These are phyloP conservation scores for Penicillium robsamsonii DNA, from an alignment of 495 filamentous ascomycete species.

Conservation along the genomic window DNA sequence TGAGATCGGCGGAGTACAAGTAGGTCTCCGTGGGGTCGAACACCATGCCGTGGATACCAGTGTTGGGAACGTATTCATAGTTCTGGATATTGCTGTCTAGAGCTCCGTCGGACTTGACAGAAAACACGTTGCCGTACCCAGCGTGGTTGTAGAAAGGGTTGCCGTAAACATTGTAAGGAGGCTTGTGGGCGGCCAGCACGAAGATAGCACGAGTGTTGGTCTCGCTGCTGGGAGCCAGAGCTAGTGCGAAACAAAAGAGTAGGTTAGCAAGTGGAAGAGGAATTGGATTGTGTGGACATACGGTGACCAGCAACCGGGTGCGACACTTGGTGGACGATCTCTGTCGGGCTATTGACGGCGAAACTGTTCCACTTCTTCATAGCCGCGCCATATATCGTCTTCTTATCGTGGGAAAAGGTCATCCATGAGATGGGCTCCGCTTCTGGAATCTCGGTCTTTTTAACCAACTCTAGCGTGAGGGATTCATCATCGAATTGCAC, in stretches of 20 bases:
- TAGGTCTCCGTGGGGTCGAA: conserved; percentile 82
- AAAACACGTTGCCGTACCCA: conserved; percentile 76
- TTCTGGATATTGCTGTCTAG: conserved; percentile 73
- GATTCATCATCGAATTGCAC: conserved; percentile 78
- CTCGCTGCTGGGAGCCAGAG: conserved; percentile 60
- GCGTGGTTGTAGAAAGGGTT: conserved; percentile 87
- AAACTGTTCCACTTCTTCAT: conserved; percentile 91
- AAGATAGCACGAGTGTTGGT: conserved; percentile 87
- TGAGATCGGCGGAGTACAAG: conserved; percentile 82
- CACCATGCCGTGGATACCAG: conserved; percentile 85
- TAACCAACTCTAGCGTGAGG: conserved; percentile 65
- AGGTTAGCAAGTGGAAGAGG: neutral
- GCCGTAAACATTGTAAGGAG: conserved; percentile 77
- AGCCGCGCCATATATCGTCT: conserved; percentile 79
- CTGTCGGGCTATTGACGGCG: conserved; percentile 69
- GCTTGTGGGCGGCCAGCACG: conserved; percentile 69
- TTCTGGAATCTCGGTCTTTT: conserved; percentile 73
- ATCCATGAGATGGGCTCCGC: conserved; percentile 90
- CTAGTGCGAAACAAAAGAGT: conserved; percentile 35
- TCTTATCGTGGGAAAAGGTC: conserved; percentile 79
- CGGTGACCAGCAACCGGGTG: conserved; percentile 65
- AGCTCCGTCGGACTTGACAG: conserved; percentile 57
- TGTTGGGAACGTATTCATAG: conserved; percentile 68
- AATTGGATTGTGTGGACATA: conserved; percentile 34
- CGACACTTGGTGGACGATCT: conserved; percentile 72